These are phyloP conservation scores for Boletus nobilissimus DNA, from an alignment of 1,284 basidiomycete species.

Conservation along the genomic window DNA sequence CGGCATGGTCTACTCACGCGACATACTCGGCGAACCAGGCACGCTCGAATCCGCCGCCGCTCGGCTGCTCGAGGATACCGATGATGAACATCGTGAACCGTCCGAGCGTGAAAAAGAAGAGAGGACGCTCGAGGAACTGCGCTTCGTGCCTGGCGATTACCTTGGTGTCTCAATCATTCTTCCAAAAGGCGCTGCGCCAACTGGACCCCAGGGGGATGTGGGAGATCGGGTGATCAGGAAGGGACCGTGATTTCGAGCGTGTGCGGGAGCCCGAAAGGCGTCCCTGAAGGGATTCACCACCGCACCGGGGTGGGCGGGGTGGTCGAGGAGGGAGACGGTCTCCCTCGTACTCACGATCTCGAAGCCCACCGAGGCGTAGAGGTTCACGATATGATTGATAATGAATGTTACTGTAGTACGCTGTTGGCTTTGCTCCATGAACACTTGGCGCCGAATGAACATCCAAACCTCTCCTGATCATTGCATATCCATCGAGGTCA, in stretches of 20 bases:
- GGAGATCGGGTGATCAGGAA: constrained; percentile 50
- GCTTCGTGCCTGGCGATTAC: constrained; percentile 82
- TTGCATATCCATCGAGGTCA: background rate
- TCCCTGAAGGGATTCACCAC: constrained; percentile 59
- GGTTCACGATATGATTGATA: constrained; percentile 47
- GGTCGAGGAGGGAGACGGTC: constrained; percentile 54
- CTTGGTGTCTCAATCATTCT: constrained; percentile 75
- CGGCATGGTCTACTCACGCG: constrained; percentile 80
- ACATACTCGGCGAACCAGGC: constrained; percentile 81
- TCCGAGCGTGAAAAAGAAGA: constrained; percentile 64
- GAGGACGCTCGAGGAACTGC: constrained; percentile 76
- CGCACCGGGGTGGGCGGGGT: constrained; percentile 52
- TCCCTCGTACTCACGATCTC: constrained; percentile 45
- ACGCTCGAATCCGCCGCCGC: constrained; percentile 63
- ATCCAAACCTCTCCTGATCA: background rate
- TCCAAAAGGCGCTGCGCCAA: constrained; percentile 69
- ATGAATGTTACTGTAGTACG: background rate
- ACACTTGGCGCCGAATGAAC: too few relatives aligned
- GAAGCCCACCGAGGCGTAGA: constrained; percentile 49
- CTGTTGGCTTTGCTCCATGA: background rate
- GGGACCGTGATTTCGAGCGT: constrained; percentile 49
- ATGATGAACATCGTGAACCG: constrained; percentile 51
- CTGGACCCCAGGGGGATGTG: constrained; percentile 39
- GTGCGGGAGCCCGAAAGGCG: constrained; percentile 48
- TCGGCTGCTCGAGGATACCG: constrained; percentile 65